Base-by-base conservation (phyloP, 164 flowering plant species). In the Chimonanthus praecox region DNA sequence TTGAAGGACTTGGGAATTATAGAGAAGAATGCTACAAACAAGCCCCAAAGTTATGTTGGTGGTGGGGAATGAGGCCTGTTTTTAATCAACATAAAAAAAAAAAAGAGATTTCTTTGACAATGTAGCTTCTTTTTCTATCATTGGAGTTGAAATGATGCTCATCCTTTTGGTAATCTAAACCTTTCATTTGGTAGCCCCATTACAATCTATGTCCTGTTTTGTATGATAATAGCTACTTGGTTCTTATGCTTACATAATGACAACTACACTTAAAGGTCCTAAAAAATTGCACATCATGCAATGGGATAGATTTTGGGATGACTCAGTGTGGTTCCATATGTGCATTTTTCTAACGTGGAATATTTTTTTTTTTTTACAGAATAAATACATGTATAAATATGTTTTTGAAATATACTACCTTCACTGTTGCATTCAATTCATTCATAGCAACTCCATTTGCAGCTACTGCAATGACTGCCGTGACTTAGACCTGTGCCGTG, bases 381-480 rank as follows among this genome's bases (percentile, higher is more conserved):
- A 33, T 1, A 33, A 33, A 33, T 33, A 33, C 20, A 6, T 63
- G 43, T 63, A 63, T 63, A 18, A 18, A 63, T 20, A 11, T 11
- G 16, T 54, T 54, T 54, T 54, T 11, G 60, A 54, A 54, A 54
- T 62, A 16, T 62, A 4, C 33, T 6, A n/a, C 65, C 33, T n/a
- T n/a, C 33, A 3, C 65, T 62, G 6, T 62, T 16, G 20, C 21
- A n/a, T 7, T 62, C 7, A n/a, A 4, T 62, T 62, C 33, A 3
- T 63, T 65, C 11, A 68, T 51, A 51, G 11, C 47, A 16, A 46
- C 71, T 77, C 5, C 64, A 54, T 78, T 75, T 73, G 69, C 90
- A 93, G 97, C 81, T 92, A 90, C 83, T 92, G 98, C 85, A 88
- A 92, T 68, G 98, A 92, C 81, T 90, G 94, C 76, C 83, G 98